phyloP scores from a whole-genome alignment of 768 basidiomycete genomes.

The Fistulinella prunicolor region DNA sequence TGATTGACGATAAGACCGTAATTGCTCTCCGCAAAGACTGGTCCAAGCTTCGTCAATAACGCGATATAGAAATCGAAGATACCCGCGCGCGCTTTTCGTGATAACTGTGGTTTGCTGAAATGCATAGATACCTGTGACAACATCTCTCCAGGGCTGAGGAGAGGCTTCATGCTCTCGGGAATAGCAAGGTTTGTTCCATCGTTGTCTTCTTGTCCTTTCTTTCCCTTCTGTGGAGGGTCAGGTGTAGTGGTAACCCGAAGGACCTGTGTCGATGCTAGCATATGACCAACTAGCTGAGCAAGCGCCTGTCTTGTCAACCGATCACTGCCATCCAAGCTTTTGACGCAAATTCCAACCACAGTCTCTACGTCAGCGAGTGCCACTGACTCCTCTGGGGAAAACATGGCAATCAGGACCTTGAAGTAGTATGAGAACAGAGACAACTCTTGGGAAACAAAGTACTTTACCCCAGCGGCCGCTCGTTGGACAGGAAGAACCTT shows the following conservation, averaged over 20 bases:
- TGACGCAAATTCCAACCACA: constrained; percentile 63
- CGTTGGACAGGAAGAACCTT: constrained; percentile 85
- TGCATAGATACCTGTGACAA: constrained; percentile 71
- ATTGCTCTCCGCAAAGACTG: constrained; percentile 76
- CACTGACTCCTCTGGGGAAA: constrained; percentile 52
- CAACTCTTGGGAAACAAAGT: constrained; percentile 1
- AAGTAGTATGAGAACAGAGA: constrained; percentile 14
- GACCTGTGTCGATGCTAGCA: constrained; percentile 81
- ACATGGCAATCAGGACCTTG: constrained; percentile 56
- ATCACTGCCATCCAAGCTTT: constrained; percentile 78
- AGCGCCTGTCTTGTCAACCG: constrained; percentile 79
- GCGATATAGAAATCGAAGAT: constrained; percentile 88
- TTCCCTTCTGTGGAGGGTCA: constrained; percentile 54
- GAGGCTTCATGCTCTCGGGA: constrained; percentile 59
- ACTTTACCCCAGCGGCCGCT: constrained; percentile 68
- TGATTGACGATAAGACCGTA: constrained; percentile 79
- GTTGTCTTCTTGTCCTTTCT: constrained; percentile 61
- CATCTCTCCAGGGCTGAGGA: constrained; percentile 79
- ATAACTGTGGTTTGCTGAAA: constrained; percentile 70
- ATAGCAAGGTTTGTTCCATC: constrained; percentile 48
- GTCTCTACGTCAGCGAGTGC: constrained; percentile 73
- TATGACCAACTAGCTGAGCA: constrained; percentile 75
- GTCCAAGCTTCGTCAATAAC: constrained; percentile 70
- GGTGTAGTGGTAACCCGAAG: constrained; percentile 47
- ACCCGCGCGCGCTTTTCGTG: constrained; percentile 75